These are phyloP conservation scores for Rosa persica DNA, from an alignment of 306 rosid genomes.

Conservation along the genomic window DNA sequence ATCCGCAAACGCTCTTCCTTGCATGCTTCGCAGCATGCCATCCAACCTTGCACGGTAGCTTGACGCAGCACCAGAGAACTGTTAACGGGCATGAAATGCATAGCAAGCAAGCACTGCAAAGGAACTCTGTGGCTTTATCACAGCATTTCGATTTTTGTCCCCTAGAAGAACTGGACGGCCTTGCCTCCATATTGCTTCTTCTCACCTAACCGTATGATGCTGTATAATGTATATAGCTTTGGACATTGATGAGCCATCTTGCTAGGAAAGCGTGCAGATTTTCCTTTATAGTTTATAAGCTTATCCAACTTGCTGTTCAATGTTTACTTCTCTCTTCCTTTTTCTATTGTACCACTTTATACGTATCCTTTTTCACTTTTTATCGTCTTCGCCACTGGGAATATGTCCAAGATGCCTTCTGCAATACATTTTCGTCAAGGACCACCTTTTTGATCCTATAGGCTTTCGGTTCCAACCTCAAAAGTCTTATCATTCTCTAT, in stretches of 20 bases:
- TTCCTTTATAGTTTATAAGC: neutral
- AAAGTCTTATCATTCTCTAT: neutral
- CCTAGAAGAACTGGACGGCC: slow-evolving; percentile 10
- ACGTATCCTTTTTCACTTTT: slow-evolving; percentile 8
- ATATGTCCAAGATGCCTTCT: slow-evolving; percentile 27
- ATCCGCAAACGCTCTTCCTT: slow-evolving; percentile 35
- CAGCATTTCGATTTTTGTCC: slow-evolving; percentile 30
- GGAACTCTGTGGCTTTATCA: slow-evolving; percentile 36
- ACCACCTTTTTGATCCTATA: neutral
- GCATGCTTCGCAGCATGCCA: slow-evolving; percentile 34
- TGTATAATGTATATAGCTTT: slow-evolving; percentile 2
- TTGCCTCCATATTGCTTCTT: slow-evolving; percentile 10
- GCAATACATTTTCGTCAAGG: neutral
- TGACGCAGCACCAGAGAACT: slow-evolving; percentile 48
- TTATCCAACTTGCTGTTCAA: neutral
- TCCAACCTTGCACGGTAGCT: slow-evolving; percentile 52
- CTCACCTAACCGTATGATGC: neutral
- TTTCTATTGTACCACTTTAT: neutral
- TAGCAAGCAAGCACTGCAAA: slow-evolving; percentile 53
- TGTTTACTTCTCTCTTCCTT: neutral
- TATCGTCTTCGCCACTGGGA: slow-evolving; percentile 21
- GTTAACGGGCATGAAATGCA: slow-evolving; percentile 59
- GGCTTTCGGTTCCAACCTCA: neutral
- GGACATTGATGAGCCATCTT: slow-evolving; percentile 25
- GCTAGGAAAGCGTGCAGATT: neutral